These are phyloP conservation scores for Bidens hawaiensis DNA, from an alignment of 140 eudicot genomes.

Conservation along the genomic window DNA sequence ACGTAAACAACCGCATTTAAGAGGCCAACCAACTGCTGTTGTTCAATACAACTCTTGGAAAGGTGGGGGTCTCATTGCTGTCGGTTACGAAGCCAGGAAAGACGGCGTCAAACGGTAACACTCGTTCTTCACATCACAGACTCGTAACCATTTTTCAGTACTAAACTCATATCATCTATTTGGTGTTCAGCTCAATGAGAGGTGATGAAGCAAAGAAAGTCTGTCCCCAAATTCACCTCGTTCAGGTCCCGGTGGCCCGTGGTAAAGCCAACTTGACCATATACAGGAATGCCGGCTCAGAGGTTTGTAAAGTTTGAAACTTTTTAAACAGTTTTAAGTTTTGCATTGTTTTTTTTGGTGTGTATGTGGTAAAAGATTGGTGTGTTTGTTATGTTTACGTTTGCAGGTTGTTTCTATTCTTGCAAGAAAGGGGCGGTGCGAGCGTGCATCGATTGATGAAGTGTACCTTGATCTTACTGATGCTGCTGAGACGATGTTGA, in stretches of 20 bases:
- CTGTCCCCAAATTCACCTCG: conserved; percentile 86
- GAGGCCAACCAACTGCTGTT: conserved; percentile 93
- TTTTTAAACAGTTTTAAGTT: background rate
- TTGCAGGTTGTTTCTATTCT: conserved; percentile 89
- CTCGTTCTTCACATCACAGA: background rate
- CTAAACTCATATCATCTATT: background rate
- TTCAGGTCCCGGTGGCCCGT: conserved; percentile 89
- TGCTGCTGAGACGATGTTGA: conserved; percentile 81
- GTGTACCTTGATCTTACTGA: conserved; percentile 94
- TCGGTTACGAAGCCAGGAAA: conserved; percentile 85
- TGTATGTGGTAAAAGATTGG: background rate
- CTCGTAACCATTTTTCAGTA: background rate
- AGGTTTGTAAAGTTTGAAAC: conserved; percentile 40
- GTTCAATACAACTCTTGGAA: conserved; percentile 95
- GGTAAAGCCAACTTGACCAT: conserved; percentile 87
- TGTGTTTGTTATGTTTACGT: background rate
- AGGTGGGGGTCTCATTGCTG: conserved; percentile 97
- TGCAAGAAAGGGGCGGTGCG: conserved; percentile 84
- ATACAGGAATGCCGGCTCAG: conserved; percentile 92
- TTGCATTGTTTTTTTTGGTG: background rate
- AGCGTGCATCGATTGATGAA: conserved; percentile 98
- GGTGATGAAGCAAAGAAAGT: conserved; percentile 90
- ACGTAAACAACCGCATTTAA: conserved; percentile 63
- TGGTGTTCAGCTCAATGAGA: conserved; percentile 72
- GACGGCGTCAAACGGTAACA: conserved; percentile 85